Evolutionary conservation across 2,329 filamentous ascomycete species (phyloP), one percentile per base, ranked within the genome.

Genomic region (Botrytis squamosa): DNA sequence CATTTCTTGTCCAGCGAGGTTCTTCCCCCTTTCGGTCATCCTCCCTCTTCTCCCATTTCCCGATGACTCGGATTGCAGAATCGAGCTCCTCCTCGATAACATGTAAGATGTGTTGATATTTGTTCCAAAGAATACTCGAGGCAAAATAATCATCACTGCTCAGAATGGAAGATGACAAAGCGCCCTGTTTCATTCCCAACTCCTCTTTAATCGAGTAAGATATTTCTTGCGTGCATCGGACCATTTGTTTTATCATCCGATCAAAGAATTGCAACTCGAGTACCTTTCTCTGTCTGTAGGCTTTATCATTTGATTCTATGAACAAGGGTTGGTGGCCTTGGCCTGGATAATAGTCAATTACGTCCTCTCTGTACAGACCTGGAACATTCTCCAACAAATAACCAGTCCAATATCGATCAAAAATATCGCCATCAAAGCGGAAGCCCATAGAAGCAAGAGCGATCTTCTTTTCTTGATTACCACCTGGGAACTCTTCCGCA

Each of bases 261-360:
- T 14, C 22, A 52, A 52, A 52, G 4, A 52, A 52, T 14, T 25
- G 22, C 22, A 52, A 8, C 22, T 52, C 46, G 0, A 52, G 46
- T 52, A 52, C 46, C 6, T 52, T 52, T 25, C 46, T 52, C 6
- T 25, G 46, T 25, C 46, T 52, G 10, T 2, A 52, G 22, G 46
- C 46, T 25, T 52, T 52, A 12, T 25, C 2, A 0, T 52, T 12
- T 0, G 22, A 52, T 25, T 52, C 0, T 52, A 52, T 52, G 10
- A 52, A 52, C 2, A 52, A 5, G 9, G 20, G 22, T 49, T 10
- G 22, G 22, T 25, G 22, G 3, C 3, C 22, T 1, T 4, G 0
- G 22, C 3, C 0, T 49, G 46, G 9, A 1, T 0, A 25, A 5
- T 10, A 25, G 4, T 25, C 20, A 10, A 1, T 2, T 9, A 0